These are phyloP conservation scores for Teratosphaeria zuluensis DNA, from an alignment of 2,329 filamentous ascomycete genomes.

Conservation along the genomic window DNA sequence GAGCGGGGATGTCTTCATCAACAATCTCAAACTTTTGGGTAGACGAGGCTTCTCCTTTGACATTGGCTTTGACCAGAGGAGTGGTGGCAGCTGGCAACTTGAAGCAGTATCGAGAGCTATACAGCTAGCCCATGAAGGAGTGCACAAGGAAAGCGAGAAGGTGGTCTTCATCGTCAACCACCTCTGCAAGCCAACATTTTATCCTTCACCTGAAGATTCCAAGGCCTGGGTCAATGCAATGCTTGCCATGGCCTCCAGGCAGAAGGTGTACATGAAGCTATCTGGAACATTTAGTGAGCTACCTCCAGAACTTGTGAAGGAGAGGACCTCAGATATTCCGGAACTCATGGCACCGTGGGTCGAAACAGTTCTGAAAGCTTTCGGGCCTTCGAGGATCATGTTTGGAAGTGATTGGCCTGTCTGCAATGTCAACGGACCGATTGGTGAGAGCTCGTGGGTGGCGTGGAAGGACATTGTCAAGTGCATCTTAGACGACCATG, in stretches of 20 bases:
- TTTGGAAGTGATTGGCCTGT: constrained; percentile 94
- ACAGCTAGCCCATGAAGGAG: constrained; percentile 48
- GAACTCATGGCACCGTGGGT: constrained; percentile 60
- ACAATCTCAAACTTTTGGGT: constrained; percentile 49
- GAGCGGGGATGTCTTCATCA: constrained; percentile 24
- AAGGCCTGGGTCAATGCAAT: constrained; percentile 61
- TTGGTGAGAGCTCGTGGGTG: constrained; percentile 54
- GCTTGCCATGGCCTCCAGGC: constrained; percentile 54
- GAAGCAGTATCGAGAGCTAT: constrained; percentile 29
- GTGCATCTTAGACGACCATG: constrained; percentile 43
- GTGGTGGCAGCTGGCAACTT: constrained; percentile 57
- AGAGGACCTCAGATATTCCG: constrained; percentile 45
- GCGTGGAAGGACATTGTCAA: constrained; percentile 67
- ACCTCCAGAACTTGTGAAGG: constrained; percentile 30
- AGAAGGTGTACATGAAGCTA: constrained; percentile 78
- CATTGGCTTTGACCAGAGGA: constrained; percentile 70
- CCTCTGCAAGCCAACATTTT: constrained; percentile 70
- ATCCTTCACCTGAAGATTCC: constrained; percentile 43
- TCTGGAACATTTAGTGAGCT: constrained; percentile 79
- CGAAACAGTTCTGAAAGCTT: constrained; percentile 59
- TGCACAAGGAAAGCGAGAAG: constrained; percentile 45
- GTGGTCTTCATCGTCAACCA: constrained; percentile 70
- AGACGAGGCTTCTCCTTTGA: constrained; percentile 62
- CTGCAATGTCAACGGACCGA: constrained; percentile 59
- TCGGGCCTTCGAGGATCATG: constrained; percentile 66